Base-by-base conservation (phyloP, 1,284 basidiomycete genomes). In the Psilocybe mexicana region DNA sequence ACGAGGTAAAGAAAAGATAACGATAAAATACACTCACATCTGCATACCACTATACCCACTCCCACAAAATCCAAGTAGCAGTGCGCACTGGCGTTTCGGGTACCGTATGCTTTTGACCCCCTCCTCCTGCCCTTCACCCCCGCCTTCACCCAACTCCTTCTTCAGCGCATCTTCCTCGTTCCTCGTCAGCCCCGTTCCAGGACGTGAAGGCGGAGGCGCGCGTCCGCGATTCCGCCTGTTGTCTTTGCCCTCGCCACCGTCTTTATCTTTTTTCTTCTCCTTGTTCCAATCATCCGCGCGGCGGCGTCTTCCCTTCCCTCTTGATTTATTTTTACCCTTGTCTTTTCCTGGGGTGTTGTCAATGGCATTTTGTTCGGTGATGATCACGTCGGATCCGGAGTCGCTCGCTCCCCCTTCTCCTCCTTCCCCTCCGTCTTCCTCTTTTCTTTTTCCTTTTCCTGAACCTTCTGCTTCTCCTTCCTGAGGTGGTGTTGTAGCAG, bases 21-120 rank as follows among this genome's bases (percentile, higher is more conserved):
- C 3, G 42, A 43, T 5, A 33, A 8, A 6, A 6, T 1, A 43
- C 2, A 44, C 38, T 30, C 72, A 96, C 94, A 97, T 93, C 76
- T 99, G 96, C 87, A 98, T 96, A 26, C 96, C 96, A 65, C 85
- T 90, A 72, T 91, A 98, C 0, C 90, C 88, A 2, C 88, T 85
- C 6, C 90, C 90, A 70, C 89, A 91, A 64, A 92, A 93, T 2
- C 91, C 90, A 43, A 93, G 79, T 45, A 92, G 74, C 53, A 93
- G 68, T 0, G 89, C 90, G 52, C 85, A 86, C 70, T 84, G 82
- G 59, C 86, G 80, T 70, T 93, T 93, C 3, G 92, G 89, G 23
- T 88, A 73, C 36, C 90, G 79, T 24, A 78, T 46, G 61, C 70
- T 67, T 74, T 80, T 0, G 73, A 70, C 12, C 36, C 35, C 36